A percentile compares a stretch with the other conserved stretches of the same genome.
Evolutionary conservation across 1,284 basidiomycete species (phyloP).

Genomic region (Apiotrichum mycotoxinovorans): DNA sequence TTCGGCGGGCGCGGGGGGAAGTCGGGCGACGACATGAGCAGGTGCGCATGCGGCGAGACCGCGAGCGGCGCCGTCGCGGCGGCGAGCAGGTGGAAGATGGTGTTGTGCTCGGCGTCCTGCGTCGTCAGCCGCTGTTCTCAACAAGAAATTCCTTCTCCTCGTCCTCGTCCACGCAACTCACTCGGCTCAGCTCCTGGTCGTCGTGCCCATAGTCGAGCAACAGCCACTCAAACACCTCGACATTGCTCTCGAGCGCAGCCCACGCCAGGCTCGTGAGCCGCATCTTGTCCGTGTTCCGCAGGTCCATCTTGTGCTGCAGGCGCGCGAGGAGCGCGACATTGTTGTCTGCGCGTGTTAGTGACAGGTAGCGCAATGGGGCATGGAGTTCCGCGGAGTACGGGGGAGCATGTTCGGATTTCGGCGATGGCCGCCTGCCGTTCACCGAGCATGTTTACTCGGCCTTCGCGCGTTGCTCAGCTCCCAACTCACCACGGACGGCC

Average conservation of each 20-base stretch:
- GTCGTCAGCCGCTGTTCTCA: not conserved
- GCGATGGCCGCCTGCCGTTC: not conserved
- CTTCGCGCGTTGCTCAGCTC: not conserved
- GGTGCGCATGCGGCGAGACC: constrained; percentile 27
- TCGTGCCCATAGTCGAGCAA: constrained; percentile 78
- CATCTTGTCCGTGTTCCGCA: constrained; percentile 73
- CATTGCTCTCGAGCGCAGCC: constrained; percentile 75
- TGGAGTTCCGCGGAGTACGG: not conserved
- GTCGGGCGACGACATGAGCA: constrained; percentile 24
- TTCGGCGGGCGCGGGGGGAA: constrained; percentile 26
- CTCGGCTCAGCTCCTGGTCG: constrained; percentile 81
- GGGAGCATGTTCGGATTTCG: not conserved
- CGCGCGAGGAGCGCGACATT: constrained; percentile 83
- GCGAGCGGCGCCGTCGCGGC: constrained; percentile 58
- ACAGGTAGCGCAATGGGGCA: no score
- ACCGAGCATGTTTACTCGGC: not conserved
- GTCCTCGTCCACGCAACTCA: no score
- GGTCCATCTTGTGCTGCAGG: constrained; percentile 64
- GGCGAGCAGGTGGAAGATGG: constrained; percentile 80
- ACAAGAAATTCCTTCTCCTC: no score
- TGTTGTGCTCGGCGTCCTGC: constrained; percentile 84
- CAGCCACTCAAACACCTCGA: constrained; percentile 86
- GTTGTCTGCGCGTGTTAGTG: constrained; percentile 61
- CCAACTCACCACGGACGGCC: constrained; percentile 40
- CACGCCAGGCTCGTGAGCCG: constrained; percentile 82